Conservation (phyloP, 2,329 filamentous ascomycete genomes). For the Fusarium cyanostomum region DNA sequence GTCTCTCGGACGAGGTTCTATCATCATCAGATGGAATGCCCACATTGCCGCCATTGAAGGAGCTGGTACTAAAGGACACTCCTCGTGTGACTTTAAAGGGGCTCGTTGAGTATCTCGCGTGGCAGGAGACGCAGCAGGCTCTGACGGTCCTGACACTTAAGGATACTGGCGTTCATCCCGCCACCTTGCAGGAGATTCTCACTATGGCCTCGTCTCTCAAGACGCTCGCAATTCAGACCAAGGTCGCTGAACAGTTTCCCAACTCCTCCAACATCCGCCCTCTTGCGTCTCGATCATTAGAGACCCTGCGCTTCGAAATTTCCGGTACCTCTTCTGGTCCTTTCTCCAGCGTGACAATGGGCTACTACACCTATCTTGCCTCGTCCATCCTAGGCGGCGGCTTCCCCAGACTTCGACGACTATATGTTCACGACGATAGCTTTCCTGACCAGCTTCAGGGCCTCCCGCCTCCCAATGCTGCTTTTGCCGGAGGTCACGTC, state of each 20-base stretch:
- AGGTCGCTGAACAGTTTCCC: slow-evolving; percentile 61
- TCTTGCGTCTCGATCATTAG: slow-evolving; percentile 74
- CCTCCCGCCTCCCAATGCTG: slow-evolving; percentile 70
- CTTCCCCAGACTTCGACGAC: slow-evolving; percentile 75
- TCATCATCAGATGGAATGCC: slow-evolving; percentile 71
- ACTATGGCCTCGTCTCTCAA: slow-evolving; percentile 65
- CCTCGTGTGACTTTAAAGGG: slow-evolving; percentile 78
- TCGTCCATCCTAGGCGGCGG: slow-evolving; percentile 80
- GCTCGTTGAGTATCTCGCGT: slow-evolving; percentile 72
- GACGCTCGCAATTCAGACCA: slow-evolving; percentile 64
- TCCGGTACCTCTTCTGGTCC: slow-evolving; percentile 67
- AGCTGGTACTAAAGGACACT: slow-evolving; percentile 76
- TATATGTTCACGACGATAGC: slow-evolving; percentile 86
- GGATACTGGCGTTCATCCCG: slow-evolving; percentile 74
- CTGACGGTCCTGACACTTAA: slow-evolving; percentile 76
- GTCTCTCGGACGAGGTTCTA: slow-evolving; percentile 82
- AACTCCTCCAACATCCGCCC: slow-evolving; percentile 62
- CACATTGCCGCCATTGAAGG: slow-evolving; percentile 77
- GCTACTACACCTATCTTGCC: slow-evolving; percentile 87
- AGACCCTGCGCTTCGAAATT: slow-evolving; percentile 85
- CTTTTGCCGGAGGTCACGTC: slow-evolving; percentile 44
- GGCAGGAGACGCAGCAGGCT: slow-evolving; percentile 65
- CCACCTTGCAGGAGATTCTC: slow-evolving; percentile 69
- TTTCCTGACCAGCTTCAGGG: slow-evolving; percentile 83
- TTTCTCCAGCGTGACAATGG: slow-evolving; percentile 63